These are phyloP conservation scores for Podaxis carcinomalis DNA, from an alignment of 768 basidiomycete genomes.

Conservation along the genomic window DNA sequence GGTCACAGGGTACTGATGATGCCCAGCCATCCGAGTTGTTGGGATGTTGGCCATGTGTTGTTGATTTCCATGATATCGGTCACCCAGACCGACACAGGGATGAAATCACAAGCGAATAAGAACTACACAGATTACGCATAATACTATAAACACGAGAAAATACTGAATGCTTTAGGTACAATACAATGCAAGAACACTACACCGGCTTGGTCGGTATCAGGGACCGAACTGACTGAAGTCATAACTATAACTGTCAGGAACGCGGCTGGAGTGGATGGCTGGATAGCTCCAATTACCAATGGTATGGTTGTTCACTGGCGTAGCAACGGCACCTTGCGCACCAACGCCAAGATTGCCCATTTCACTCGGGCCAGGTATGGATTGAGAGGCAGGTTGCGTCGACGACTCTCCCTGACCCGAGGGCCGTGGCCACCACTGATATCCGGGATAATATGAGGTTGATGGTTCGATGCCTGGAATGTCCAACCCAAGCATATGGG, in stretches of 20 bases:
- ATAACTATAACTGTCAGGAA: constrained; percentile 10
- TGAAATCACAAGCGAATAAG: not conserved
- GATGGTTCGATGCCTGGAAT: constrained; percentile 63
- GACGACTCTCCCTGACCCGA: not conserved
- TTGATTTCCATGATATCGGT: not conserved
- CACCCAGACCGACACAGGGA: not conserved
- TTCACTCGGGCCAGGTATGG: not conserved
- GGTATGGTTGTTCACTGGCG: not conserved
- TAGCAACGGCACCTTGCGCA: not conserved
- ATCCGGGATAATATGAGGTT: constrained; percentile 50
- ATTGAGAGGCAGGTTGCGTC: not conserved
- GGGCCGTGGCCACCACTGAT: constrained; percentile 63
- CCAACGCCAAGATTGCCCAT: not conserved
- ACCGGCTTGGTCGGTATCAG: not conserved
- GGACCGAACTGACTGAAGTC: constrained; percentile 10
- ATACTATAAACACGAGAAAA: not conserved
- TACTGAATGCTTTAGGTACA: not conserved
- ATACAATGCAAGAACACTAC: not conserved
- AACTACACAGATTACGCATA: constrained; percentile 1
- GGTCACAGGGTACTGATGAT: not conserved
- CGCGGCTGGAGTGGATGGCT: not conserved
- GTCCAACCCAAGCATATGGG: constrained; percentile 67
- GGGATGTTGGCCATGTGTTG: not conserved
- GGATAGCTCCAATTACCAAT: constrained; percentile 7
- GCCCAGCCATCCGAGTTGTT: not conserved